Conservation (phyloP, 2,329 filamentous ascomycete genomes). For the Colletotrichum sp. region DNA sequence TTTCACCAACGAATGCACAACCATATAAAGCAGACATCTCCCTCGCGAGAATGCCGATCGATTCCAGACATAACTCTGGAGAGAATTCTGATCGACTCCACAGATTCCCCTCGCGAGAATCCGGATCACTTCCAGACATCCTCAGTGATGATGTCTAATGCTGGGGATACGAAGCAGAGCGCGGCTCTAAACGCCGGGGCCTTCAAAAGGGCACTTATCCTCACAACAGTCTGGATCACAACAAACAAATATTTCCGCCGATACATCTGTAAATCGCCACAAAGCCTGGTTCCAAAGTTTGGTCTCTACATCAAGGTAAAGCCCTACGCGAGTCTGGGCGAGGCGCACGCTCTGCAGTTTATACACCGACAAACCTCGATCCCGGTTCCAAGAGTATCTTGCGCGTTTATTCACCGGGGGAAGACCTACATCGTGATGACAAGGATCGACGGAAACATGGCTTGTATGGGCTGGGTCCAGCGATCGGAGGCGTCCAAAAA, state of each 20-base stretch:
- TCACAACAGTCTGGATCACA: neutral
- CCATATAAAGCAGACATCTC: neutral
- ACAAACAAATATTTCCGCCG: neutral
- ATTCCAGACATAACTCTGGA: neutral
- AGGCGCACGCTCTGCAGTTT: conserved; percentile 45
- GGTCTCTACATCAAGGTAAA: conserved; percentile 36
- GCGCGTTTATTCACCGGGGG: conserved; percentile 39
- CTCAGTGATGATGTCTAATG: neutral
- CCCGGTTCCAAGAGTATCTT: conserved; percentile 48
- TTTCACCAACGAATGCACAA: neutral
- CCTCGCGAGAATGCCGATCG: neutral
- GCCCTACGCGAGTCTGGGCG: conserved; percentile 32
- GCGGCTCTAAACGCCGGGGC: neutral
- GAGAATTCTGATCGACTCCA: neutral
- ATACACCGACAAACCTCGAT: conserved; percentile 44
- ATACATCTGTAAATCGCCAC: neutral
- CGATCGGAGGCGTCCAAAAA: conserved; percentile 22
- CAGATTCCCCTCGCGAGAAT: neutral
- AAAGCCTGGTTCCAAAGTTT: neutral
- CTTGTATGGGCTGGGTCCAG: conserved; percentile 6
- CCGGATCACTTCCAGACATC: neutral
- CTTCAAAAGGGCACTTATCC: neutral
- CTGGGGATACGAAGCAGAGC: neutral
- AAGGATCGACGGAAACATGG: conserved; percentile 31
- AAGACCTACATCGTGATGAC: conserved; percentile 48